phyloP scores from a whole-genome alignment of 495 filamentous ascomycete species.

The Cryomyces minteri region DNA sequence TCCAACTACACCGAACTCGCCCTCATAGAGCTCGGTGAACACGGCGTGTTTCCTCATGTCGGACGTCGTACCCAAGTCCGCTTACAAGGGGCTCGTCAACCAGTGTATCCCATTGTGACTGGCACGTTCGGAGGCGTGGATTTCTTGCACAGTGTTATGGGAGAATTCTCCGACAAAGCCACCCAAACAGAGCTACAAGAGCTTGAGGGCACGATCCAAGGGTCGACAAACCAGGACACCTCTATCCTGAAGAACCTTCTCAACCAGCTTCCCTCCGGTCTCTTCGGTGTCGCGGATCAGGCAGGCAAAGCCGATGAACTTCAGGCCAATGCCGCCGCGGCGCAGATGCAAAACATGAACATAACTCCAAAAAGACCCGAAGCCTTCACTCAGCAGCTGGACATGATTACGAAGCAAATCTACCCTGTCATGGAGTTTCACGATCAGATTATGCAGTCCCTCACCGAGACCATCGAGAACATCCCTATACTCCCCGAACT shows the following conservation, averaged over 20 bases:
- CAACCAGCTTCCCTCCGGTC: constrained; percentile 53
- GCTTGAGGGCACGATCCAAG: constrained; percentile 54
- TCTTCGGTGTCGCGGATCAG: constrained; percentile 53
- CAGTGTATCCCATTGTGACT: constrained; percentile 65
- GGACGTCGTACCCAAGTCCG: constrained; percentile 47
- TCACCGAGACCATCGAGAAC: constrained; percentile 56
- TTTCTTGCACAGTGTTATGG: constrained; percentile 70
- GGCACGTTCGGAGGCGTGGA: constrained; percentile 77
- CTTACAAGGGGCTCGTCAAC: constrained; percentile 39
- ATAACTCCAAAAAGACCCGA: constrained; percentile 59
- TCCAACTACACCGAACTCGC: constrained; percentile 81
- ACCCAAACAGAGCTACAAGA: constrained; percentile 73
- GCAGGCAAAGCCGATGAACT: constrained; percentile 44
- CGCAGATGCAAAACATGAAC: constrained; percentile 42
- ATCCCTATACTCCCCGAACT: constrained; percentile 66
- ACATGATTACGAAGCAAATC: constrained; percentile 51
- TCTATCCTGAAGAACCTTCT: constrained; percentile 60
- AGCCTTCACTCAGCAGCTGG: constrained; percentile 48
- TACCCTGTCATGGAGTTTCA: constrained; percentile 79
- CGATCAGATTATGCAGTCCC: constrained; percentile 62
- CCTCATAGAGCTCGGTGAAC: constrained; percentile 68
- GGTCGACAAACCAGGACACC: constrained; percentile 32
- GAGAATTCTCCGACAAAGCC: constrained; percentile 75
- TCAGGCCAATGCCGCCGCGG: constrained; percentile 27
- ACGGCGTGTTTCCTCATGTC: constrained; percentile 66